A percentile compares a stretch with the other conserved stretches of the same genome.
Evolutionary conservation across 2,329 filamentous ascomycete genomes (phyloP).

Genomic region (Epichloe bromicola): DNA sequence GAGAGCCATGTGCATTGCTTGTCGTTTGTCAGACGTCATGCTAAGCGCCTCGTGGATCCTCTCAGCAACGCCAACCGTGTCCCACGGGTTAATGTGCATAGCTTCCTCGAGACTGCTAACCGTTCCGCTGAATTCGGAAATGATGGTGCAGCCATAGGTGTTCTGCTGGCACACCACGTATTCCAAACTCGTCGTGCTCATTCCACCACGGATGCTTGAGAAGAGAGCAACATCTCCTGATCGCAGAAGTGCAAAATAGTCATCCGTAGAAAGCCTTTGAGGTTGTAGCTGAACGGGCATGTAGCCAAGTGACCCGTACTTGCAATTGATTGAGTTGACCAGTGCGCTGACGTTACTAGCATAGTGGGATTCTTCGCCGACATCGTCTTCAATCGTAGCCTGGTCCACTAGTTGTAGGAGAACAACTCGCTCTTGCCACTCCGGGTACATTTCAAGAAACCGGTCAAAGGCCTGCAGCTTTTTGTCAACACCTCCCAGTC

Average conservation of each 20-base stretch:
- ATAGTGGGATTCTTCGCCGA: constrained; percentile 64
- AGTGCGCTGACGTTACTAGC: constrained; percentile 79
- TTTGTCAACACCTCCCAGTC: constrained; percentile 79
- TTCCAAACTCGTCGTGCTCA: constrained; percentile 96
- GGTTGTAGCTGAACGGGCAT: constrained; percentile 90
- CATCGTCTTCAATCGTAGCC: constrained; percentile 64
- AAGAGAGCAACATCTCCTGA: constrained; percentile 84
- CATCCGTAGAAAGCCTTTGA: constrained; percentile 74
- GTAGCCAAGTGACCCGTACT: constrained; percentile 75
- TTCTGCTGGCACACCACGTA: constrained; percentile 87
- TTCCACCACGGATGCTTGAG: constrained; percentile 86
- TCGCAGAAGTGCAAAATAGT: constrained; percentile 84
- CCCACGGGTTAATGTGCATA: constrained; percentile 94
- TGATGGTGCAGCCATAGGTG: constrained; percentile 71
- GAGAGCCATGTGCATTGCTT: constrained; percentile 4
- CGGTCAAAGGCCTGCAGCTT: constrained; percentile 88
- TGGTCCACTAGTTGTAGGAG: constrained; percentile 84
- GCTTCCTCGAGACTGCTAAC: constrained; percentile 72
- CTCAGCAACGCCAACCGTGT: constrained; percentile 67
- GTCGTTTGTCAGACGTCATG: constrained; percentile 53
- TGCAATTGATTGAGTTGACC: constrained; percentile 79
- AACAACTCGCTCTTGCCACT: constrained; percentile 83
- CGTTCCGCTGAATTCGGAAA: constrained; percentile 95
- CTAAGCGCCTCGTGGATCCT: constrained; percentile 70
- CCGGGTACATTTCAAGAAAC: constrained; percentile 76